These are phyloP conservation scores for Ascochyta clinopodiicola DNA, from an alignment of 2,329 filamentous ascomycete genomes.

Conservation along the genomic window DNA sequence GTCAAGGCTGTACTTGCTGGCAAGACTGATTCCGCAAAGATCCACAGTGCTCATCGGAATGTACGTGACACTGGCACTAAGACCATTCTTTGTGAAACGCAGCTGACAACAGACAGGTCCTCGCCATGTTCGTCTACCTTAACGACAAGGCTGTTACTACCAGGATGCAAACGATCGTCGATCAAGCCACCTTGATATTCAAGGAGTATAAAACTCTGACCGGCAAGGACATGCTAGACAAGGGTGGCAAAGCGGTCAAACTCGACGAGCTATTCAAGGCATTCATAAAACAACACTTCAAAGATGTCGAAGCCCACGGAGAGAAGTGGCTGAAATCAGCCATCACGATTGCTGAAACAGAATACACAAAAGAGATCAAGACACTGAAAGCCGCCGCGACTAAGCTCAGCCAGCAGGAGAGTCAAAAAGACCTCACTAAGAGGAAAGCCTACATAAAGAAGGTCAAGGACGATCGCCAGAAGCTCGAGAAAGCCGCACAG, in stretches of 20 bases:
- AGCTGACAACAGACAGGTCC: not conserved
- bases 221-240: not conserved
- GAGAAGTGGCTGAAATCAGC: not conserved
- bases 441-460: not conserved
- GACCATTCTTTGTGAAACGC: not conserved
- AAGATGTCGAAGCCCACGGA: not conserved
- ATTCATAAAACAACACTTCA: not conserved
- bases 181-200: not conserved
- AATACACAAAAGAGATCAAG: not conserved
- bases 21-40: not conserved
- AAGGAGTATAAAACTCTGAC: not conserved
- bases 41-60: not conserved
- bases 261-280: not conserved
- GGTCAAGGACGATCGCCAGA: not conserved
- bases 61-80: not conserved
- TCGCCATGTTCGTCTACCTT: not conserved
- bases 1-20: not conserved
- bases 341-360: not conserved
- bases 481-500: not conserved
- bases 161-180: conserved; percentile 1
- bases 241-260: not conserved
- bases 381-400: not conserved
- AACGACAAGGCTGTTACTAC: not conserved
- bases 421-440: not conserved
- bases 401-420: not conserved